phyloP scores from a whole-genome alignment of 495 filamentous ascomycete genomes.

The Tetracladium setigerum region DNA sequence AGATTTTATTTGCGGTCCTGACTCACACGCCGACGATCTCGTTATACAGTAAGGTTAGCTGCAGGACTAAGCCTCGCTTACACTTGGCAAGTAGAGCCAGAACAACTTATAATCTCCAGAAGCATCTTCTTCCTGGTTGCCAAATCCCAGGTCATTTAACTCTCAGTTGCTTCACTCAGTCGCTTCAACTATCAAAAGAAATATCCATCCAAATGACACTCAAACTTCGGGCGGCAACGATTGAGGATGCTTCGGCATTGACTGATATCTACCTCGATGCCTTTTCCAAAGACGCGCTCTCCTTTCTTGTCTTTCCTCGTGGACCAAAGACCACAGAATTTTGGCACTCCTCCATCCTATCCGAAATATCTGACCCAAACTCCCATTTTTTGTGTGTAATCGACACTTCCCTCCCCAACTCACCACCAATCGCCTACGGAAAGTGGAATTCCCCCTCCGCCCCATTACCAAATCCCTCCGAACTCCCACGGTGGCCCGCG shows the following conservation, averaged over 20 bases:
- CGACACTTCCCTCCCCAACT: slow-evolving; percentile 21
- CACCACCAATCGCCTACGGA: slow-evolving; percentile 21
- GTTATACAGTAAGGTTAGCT: too few relatives aligned
- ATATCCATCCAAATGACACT: slow-evolving; percentile 23
- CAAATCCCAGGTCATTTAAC: too few relatives aligned
- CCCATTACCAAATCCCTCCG: background rate
- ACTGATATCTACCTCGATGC: slow-evolving; percentile 26
- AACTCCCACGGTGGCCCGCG: slow-evolving; percentile 22
- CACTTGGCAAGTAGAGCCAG: too few relatives aligned
- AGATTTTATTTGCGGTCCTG: too few relatives aligned
- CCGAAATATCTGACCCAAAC: slow-evolving; percentile 20
- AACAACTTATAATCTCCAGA: too few relatives aligned
- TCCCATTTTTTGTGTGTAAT: slow-evolving; percentile 28
- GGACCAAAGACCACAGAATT: slow-evolving; percentile 12
- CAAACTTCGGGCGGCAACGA: slow-evolving; percentile 21
- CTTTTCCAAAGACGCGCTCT: slow-evolving; percentile 26
- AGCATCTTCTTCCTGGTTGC: too few relatives aligned
- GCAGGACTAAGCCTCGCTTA: too few relatives aligned
- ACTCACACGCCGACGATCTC: too few relatives aligned
- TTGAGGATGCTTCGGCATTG: slow-evolving; percentile 23
- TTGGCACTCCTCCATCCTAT: slow-evolving; percentile 14
- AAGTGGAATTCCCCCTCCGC: slow-evolving; percentile 26
- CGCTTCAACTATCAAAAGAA: background rate
- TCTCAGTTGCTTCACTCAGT: background rate
- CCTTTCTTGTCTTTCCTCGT: slow-evolving; percentile 24